Base-by-base conservation (phyloP, 352 stramenopile species). In the Globisporangium splendens region DNA sequence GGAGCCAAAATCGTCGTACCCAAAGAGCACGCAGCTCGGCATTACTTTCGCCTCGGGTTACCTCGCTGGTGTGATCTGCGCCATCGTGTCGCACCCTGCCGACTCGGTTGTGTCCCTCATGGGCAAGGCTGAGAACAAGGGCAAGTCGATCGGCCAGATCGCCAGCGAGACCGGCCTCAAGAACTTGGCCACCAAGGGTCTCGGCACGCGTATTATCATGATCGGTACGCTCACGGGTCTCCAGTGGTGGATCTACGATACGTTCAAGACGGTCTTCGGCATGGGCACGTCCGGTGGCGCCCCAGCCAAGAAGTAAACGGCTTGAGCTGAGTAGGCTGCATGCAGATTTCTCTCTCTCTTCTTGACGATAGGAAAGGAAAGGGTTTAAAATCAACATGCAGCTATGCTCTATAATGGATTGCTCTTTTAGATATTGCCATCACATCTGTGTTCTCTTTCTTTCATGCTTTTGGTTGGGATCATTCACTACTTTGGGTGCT, bases 101-200 rank as follows among this genome's bases (percentile, higher is more conserved):
- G 97, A 99, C 83, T 99, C 96, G 46, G 88, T 99, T 53, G 91
- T 99, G 64, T 99, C 96, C 50, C 98, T 99, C 79, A 96, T 96
- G 86, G 88, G 89, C 72, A 95, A 96, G 80, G 66, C 81, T 28
- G 83, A 92, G 63, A 97, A 96, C 83, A 90, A 91, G 69, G 85
- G 85, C 66, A 96, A 96, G 80, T 73, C 78, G 61, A 89, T 97
- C n/a, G 86, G 83, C 58, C 77, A 91, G 69, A 97, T 97, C 50
- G 83, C 85, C 46, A 88, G 66, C 58, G 86, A 95, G 67, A 85
- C 80, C 35, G 86, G 86, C 28, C 44, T 93, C 44, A 61, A 75
- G 55, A 91, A 93, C 70, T 68, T 95, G 51, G 82, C 82, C 50
- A 95, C 86, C 56, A 93, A 93, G 77, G 93, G 93, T 58, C 79